These are phyloP conservation scores for Pythium vanterpoolii DNA, from an alignment of 352 stramenopile genomes.

Conservation along the genomic window DNA sequence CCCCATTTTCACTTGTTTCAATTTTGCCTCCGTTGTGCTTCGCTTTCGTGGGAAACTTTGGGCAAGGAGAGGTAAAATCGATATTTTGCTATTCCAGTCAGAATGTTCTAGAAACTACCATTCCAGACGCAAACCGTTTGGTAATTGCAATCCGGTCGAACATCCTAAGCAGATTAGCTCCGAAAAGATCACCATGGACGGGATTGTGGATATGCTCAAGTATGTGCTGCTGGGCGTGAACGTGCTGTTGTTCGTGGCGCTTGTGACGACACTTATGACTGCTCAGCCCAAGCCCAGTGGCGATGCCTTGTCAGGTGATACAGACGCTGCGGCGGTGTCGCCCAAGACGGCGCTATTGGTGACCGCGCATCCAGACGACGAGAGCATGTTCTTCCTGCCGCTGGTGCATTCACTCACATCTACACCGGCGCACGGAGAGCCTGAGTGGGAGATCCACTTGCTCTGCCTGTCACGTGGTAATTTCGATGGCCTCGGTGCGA, in stretches of 20 bases:
- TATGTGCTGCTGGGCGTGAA: constrained; percentile 56
- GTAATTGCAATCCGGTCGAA: too few species aligned
- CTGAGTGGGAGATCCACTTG: constrained; percentile 65
- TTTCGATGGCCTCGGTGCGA: constrained; percentile 87
- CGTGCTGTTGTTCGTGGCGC: constrained; percentile 52
- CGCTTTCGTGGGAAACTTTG: not conserved
- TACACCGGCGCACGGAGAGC: constrained; percentile 3
- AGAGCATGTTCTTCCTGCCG: constrained; percentile 97
- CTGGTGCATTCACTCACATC: constrained; percentile 67
- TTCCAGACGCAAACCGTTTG: too few species aligned
- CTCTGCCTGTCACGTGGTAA: constrained; percentile 92
- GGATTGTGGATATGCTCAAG: constrained; percentile 55
- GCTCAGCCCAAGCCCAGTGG: not conserved
- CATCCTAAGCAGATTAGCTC: too few species aligned
- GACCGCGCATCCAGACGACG: constrained; percentile 95
- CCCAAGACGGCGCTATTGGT: constrained; percentile 75
- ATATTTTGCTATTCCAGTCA: too few species aligned
- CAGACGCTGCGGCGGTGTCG: not conserved
- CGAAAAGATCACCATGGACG: constrained; percentile 22
- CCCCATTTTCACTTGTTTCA: constrained; percentile 39
- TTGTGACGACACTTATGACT: constrained; percentile 32
- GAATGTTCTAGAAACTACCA: too few species aligned
- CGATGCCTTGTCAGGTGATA: not conserved
- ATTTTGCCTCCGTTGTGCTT: not conserved
- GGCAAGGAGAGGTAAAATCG: not conserved